Conservation (phyloP, 306 rosid species). For the Dicorynia guianensis region DNA sequence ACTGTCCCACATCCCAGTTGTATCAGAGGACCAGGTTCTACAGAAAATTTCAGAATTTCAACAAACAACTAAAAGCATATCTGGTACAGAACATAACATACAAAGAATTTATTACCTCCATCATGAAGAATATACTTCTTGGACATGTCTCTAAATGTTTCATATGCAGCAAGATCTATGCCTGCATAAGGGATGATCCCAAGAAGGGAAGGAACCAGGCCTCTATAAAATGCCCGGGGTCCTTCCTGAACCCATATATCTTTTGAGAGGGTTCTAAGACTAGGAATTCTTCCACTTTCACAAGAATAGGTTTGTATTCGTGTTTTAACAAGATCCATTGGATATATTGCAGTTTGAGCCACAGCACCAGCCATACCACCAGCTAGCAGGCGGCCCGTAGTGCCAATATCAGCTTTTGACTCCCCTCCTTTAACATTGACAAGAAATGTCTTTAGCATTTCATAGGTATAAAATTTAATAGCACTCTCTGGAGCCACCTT, state of each 20-base stretch:
- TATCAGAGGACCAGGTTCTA: slow-evolving; percentile 90
- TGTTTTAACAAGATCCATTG: slow-evolving; percentile 92
- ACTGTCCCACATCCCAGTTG: slow-evolving; percentile 95
- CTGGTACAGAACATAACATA: slow-evolving; percentile 42
- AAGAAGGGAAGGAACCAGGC: slow-evolving; percentile 86
- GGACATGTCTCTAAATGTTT: slow-evolving; percentile 89
- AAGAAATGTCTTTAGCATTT: slow-evolving; percentile 72
- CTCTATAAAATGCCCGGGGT: slow-evolving; percentile 90
- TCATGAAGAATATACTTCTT: slow-evolving; percentile 76
- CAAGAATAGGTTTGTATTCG: slow-evolving; percentile 74
- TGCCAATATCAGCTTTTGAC: slow-evolving; percentile 64
- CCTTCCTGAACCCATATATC: slow-evolving; percentile 91
- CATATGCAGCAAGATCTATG: slow-evolving; percentile 92
- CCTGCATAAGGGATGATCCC: slow-evolving; percentile 98
- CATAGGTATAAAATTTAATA: slow-evolving; percentile 81
- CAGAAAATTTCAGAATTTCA: slow-evolving; percentile 47
- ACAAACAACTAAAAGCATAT: slow-evolving; percentile 33
- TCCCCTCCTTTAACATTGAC: slow-evolving; percentile 60
- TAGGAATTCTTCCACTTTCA: slow-evolving; percentile 72
- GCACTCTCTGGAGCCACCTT: slow-evolving; percentile 99
- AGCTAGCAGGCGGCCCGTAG: slow-evolving; percentile 69
- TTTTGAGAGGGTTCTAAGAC: slow-evolving; percentile 66
- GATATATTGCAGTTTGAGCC: slow-evolving; percentile 90
- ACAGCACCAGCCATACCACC: slow-evolving; percentile 97
- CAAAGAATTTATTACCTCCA: slow-evolving; percentile 59